Evolutionary conservation across 192 early-diverging fungal genomes (phyloP), one percentile per base, ranked within the genome.

Genomic region (Umbelopsis sp.): DNA sequence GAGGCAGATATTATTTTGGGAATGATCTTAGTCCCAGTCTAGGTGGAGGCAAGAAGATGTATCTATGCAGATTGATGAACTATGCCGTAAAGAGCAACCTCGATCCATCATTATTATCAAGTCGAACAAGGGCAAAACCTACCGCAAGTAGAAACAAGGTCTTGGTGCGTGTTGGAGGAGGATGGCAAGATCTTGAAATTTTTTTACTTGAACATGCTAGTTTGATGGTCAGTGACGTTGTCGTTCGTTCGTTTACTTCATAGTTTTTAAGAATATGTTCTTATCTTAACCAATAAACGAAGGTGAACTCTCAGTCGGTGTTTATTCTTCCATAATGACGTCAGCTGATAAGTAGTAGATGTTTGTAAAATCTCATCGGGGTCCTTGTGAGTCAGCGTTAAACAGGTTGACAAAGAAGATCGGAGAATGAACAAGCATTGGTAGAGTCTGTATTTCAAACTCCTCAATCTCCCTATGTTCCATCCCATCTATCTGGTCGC

Each of bases 121-220:
- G 70, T 47, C 65, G 69, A 21, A 65, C 31, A 45, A 34, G 73
- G 31, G 72, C 71, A 66, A 71, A 68, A 51, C 36, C 34, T 12
- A 14, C 70, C 5, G 45, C 70, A 0, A 70, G 54, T 20, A 72
- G 79, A 50, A 85, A 80, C 31, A 88, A 88, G 49, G 88, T 89
- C 1, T 49, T 86, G 38, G 85, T 87, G 43, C 80, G 86, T 31
- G 86, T 87, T 9, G 86, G 88, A 44, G 88, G 88, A 21, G 86
- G 88, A 29, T 89, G 84, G 83, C 84, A 89, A 24, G 88, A 87
- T 75, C 56, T 89, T 41, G 88, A 89, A 44, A 83, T 87, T 36
- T 89, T 89, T 69, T 80, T 89, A 69, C 47, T 89, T 16, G 86
- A 89, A 21, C 84, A 87, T 65, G 66, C 72, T 45, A 78, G 71